Evolutionary conservation across 2,329 filamentous ascomycete species (phyloP).

Genomic region (Sclerotinia sclerotiorum): DNA sequence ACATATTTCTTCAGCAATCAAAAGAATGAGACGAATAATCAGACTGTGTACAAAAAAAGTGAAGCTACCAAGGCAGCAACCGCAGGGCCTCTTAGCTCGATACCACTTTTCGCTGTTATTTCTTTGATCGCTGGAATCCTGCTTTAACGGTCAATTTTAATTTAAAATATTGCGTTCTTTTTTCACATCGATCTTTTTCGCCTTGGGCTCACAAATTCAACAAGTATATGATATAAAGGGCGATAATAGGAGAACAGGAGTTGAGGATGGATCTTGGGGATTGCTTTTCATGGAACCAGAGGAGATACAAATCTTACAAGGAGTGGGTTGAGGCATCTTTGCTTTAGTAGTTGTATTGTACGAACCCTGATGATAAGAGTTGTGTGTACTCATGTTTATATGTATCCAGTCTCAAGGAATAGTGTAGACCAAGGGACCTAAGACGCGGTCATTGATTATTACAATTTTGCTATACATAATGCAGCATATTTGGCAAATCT

Average conservation of each 20-base stretch:
- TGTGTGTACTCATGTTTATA: background rate
- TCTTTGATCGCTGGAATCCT: background rate
- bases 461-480: background rate
- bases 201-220: background rate
- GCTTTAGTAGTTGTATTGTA: constrained; percentile 1
- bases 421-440: background rate
- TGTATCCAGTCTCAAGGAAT: background rate
- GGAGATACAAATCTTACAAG: constrained; percentile 6
- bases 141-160: constrained; percentile 3
- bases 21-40: constrained; percentile 49
- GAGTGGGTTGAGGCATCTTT: background rate
- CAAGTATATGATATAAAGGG: background rate
- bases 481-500: background rate
- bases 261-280: background rate
- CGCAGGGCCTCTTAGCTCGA: background rate
- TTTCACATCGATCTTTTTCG: background rate
- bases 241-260: constrained; percentile 9
- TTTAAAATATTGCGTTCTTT: background rate
- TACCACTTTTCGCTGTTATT: constrained; percentile 6
- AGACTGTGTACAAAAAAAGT: constrained; percentile 44
- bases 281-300: constrained; percentile 1
- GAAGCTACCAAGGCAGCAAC: background rate
- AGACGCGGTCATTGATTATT: background rate
- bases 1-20: constrained; percentile 53
- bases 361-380: background rate